A percentile compares a stretch with the other conserved stretches of the same genome.
phyloP scores from a whole-genome alignment of 1,139 yeast species.

The Candida glucosophila region DNA sequence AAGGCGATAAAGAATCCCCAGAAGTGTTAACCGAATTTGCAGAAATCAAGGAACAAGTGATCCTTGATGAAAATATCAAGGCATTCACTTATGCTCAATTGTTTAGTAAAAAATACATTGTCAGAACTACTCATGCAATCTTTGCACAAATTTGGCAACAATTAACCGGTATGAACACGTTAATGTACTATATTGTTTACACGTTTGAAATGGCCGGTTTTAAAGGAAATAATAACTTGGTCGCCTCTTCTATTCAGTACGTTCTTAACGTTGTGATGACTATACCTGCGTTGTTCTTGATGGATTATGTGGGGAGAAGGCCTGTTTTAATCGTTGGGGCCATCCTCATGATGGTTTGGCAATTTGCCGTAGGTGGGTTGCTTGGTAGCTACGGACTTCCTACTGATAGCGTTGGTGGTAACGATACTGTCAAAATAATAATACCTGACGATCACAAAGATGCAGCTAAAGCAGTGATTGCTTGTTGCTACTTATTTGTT shows the following conservation, averaged over 20 bases:
- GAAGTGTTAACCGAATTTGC: slow-evolving; percentile 49
- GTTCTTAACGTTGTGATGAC: slow-evolving; percentile 40
- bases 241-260: slow-evolving; percentile 42
- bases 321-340: slow-evolving; percentile 27
- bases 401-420: slow-evolving; percentile 20
- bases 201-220: slow-evolving; percentile 53
- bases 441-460: slow-evolving; percentile 28
- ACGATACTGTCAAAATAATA: slow-evolving; percentile 34
- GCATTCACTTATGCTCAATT: slow-evolving; percentile 36
- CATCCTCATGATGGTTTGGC: slow-evolving; percentile 28
- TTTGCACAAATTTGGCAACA: slow-evolving; percentile 55
- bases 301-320: slow-evolving; percentile 32
- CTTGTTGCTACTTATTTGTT: slow-evolving; percentile 51
- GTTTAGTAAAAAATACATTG: slow-evolving; percentile 38
- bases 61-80: slow-evolving; percentile 26
- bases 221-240: slow-evolving; percentile 32
- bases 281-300: slow-evolving; percentile 28
- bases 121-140: slow-evolving; percentile 42
- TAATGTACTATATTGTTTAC: slow-evolving; percentile 56
- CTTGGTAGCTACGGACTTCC: slow-evolving; percentile 39
- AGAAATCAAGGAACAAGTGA: slow-evolving; percentile 45
- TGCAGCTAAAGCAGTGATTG: slow-evolving; percentile 49
- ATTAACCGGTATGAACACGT: slow-evolving; percentile 59
- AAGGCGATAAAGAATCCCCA: slow-evolving; percentile 45
- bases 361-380: slow-evolving; percentile 30